Percentiles rank a stretch among this genome's conserved stretches.
phyloP scores from a whole-genome alignment of 192 early-diverging fungal species.

The Coemansia sp. region DNA sequence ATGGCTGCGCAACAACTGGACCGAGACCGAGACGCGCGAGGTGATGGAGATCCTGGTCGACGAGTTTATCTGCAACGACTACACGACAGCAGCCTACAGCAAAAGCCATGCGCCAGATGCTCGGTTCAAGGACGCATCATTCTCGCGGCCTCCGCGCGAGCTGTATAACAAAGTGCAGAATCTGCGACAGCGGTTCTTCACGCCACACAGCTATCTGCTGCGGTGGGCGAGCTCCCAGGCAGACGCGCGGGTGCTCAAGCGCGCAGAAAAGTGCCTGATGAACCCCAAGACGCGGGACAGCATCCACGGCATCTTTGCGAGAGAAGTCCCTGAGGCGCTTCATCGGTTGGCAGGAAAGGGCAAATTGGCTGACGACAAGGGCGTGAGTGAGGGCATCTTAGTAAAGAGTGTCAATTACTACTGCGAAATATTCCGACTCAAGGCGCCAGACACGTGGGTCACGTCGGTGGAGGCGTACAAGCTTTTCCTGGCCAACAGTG shows the following conservation, averaged over 20 bases:
- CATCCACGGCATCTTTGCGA: slow-evolving; percentile 42
- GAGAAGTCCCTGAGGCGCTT: slow-evolving; percentile 15
- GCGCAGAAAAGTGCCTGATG: slow-evolving; percentile 37
- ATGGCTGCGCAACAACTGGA: slow-evolving; percentile 54
- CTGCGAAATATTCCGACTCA: slow-evolving; percentile 42
- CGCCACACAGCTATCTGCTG: slow-evolving; percentile 46
- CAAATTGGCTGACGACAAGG: not conserved
- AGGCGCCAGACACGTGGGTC: slow-evolving; percentile 31
- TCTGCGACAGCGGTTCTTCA: slow-evolving; percentile 48
- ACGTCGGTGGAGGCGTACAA: slow-evolving; percentile 38
- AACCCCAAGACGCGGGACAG: slow-evolving; percentile 49
- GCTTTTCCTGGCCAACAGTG: slow-evolving; percentile 25
- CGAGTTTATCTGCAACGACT: slow-evolving; percentile 35
- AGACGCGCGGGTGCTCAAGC: slow-evolving; percentile 24
- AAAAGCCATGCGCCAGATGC: slow-evolving; percentile 39
- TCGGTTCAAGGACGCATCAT: slow-evolving; percentile 27
- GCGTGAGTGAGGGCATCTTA: slow-evolving; percentile 1
- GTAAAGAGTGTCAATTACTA: slow-evolving; percentile 53
- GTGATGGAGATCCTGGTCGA: slow-evolving; percentile 49
- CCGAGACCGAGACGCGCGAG: slow-evolving; percentile 48
- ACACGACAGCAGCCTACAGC: slow-evolving; percentile 37
- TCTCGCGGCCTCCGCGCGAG: slow-evolving; percentile 34
- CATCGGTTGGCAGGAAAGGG: not conserved
- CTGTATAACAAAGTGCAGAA: slow-evolving; percentile 55
- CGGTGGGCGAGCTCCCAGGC: slow-evolving; percentile 38